A percentile compares a stretch with the other conserved stretches of the same genome.
Evolutionary conservation across 108 stramenopile species (phyloP).

Genomic region (Nitzschia sp.): DNA sequence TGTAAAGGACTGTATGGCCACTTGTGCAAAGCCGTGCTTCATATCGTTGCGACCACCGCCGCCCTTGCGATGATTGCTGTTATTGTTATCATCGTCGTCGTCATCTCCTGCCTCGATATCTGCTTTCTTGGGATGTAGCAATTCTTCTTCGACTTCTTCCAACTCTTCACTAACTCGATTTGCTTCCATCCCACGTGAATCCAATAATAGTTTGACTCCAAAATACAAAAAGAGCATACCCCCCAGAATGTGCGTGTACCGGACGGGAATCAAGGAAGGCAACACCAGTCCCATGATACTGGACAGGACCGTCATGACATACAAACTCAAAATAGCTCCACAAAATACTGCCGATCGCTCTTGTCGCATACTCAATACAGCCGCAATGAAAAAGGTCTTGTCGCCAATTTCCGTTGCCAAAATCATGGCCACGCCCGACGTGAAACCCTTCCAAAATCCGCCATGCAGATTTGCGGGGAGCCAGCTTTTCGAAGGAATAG

Average conservation of each 20-base stretch:
- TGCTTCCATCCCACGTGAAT: slow-evolving; percentile 79
- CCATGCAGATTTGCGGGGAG: slow-evolving; percentile 28
- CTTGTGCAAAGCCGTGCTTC: slow-evolving; percentile 35
- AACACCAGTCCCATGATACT: slow-evolving; percentile 93
- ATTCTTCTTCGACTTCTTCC: slow-evolving; percentile 97
- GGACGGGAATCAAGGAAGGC: slow-evolving; percentile 82
- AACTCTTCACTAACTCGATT: slow-evolving; percentile 93
- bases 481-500: slow-evolving; percentile 19
- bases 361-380: slow-evolving; percentile 95
- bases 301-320: slow-evolving; percentile 94
- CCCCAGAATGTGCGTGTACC: slow-evolving; percentile 95
- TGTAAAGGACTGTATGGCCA: slow-evolving; percentile 89
- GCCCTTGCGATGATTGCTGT: slow-evolving; percentile 4
- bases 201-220: slow-evolving; percentile 91
- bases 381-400: slow-evolving; percentile 99
- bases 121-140: slow-evolving; percentile 67
- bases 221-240: slow-evolving; percentile 97
- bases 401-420: slow-evolving; percentile 99
- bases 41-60: slow-evolving; percentile 1
- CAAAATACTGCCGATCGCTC: slow-evolving; percentile 88
- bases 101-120: slow-evolving; percentile 36
- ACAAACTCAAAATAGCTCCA: slow-evolving; percentile 89
- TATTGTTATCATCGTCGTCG: slow-evolving; percentile 33
- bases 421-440: slow-evolving; percentile 86
- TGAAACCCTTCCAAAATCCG: slow-evolving; percentile 71